These are phyloP conservation scores for Metarhizium guizhouense DNA, from an alignment of 2,329 filamentous ascomycete species.

Conservation along the genomic window DNA sequence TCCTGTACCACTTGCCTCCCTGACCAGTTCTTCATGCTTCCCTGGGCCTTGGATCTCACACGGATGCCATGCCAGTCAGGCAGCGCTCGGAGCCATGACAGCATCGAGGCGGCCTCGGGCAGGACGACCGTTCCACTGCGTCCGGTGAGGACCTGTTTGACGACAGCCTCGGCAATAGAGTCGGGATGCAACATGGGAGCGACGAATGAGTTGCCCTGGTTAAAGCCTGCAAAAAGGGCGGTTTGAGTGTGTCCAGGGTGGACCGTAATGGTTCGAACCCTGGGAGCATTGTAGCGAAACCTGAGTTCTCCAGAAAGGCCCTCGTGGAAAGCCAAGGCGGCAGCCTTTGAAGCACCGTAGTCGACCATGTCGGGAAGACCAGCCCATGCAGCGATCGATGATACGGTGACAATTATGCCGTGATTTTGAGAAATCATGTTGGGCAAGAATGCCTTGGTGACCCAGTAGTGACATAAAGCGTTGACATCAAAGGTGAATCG, in stretches of 20 bases:
- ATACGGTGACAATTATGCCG: constrained; percentile 64
- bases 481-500: constrained; percentile 66
- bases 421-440: constrained; percentile 54
- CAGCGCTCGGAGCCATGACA: constrained; percentile 38
- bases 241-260: constrained; percentile 39
- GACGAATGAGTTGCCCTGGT: constrained; percentile 36
- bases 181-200: constrained; percentile 28
- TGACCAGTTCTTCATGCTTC: constrained; percentile 33
- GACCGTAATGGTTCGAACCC: constrained; percentile 57
- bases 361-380: constrained; percentile 56
- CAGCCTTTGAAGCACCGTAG: constrained; percentile 59
- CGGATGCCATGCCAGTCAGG: constrained; percentile 56
- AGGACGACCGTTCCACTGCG: constrained; percentile 39
- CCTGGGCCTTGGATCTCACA: constrained; percentile 33
- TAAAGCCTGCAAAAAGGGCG: constrained; percentile 36
- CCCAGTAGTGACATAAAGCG: constrained; percentile 56
- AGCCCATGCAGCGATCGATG: constrained; percentile 53
- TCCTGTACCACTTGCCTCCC: constrained; percentile 40
- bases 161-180: constrained; percentile 36
- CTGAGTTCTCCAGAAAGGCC: constrained; percentile 49
- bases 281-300: constrained; percentile 51
- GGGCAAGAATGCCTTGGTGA: constrained; percentile 59
- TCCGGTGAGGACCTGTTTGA: constrained; percentile 39
- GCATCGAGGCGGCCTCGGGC: constrained; percentile 27
- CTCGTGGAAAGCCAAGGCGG: constrained; percentile 59